A percentile compares a stretch with the other conserved stretches of the same genome.
Conservation (phyloP, 345 rosid genomes). For the Camelina sativa region DNA sequence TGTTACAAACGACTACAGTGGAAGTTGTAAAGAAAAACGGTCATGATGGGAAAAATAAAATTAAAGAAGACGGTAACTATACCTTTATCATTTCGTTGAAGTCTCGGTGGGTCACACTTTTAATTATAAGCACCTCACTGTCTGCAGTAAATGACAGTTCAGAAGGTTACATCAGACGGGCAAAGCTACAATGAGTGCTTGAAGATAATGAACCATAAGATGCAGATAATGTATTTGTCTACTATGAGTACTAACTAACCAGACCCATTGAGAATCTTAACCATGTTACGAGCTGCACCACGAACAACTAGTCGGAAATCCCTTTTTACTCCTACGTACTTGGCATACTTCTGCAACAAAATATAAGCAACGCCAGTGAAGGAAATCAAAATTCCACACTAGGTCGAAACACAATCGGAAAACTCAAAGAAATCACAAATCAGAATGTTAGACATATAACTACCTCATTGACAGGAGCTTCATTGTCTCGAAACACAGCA, state of each 20-base stretch:
- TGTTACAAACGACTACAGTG: conserved; percentile 22
- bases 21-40: neutral
- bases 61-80: conserved; percentile 15
- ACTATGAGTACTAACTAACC: conserved; percentile 55
- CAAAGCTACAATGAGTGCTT: conserved; percentile 19
- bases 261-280: conserved; percentile 78
- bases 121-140: conserved; percentile 90
- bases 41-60: neutral
- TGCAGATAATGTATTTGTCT: neutral
- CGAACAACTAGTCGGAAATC: conserved; percentile 95
- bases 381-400: neutral
- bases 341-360: conserved; percentile 74
- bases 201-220: conserved; percentile 11
- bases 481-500: conserved; percentile 92
- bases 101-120: conserved; percentile 88
- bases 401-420: neutral
- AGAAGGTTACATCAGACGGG: conserved; percentile 28
- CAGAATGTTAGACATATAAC: conserved; percentile 3
- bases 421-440: conserved; percentile 15
- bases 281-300: conserved; percentile 97
- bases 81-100: conserved; percentile 97
- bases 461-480: conserved; percentile 95
- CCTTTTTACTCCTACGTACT: conserved; percentile 88
- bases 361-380: conserved; percentile 34
- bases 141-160: conserved; percentile 59